Conservation (phyloP, 2,329 filamentous ascomycete species). For the Pyricularia sp. region DNA sequence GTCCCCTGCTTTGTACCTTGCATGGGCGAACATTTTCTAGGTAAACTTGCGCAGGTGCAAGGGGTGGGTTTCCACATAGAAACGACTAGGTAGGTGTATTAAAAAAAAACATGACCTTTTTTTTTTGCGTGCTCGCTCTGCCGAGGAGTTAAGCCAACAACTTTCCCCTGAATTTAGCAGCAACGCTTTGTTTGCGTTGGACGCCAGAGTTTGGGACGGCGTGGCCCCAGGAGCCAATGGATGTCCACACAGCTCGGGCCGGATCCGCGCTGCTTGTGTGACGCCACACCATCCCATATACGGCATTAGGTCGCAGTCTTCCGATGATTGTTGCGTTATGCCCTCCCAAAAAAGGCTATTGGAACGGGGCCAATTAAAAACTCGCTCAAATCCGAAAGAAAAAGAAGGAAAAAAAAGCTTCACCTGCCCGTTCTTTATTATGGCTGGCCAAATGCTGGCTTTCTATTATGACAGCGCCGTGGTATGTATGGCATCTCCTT, state of each 20-base stretch:
- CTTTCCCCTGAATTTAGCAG: background rate
- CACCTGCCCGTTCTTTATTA: background rate
- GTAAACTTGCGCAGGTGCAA: background rate
- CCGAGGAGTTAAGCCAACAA: background rate
- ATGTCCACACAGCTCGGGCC: background rate
- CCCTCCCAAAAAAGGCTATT: background rate
- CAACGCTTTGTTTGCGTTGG: background rate
- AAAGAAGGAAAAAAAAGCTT: no score
- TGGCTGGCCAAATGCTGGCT: background rate
- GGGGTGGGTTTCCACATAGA: background rate
- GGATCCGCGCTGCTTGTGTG: background rate
- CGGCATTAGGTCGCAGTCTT: background rate
- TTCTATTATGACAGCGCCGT: background rate
- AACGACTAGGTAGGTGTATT: background rate
- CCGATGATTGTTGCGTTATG: background rate
- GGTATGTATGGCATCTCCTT: no score
- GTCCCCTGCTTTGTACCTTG: background rate
- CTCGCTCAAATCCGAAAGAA: background rate
- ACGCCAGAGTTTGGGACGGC: background rate
- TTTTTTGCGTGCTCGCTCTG: background rate
- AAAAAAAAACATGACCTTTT: no score
- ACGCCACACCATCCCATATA: background rate
- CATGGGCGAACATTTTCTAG: background rate
- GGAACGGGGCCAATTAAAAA: background rate
- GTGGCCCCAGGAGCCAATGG: background rate